phyloP scores from a whole-genome alignment of 495 filamentous ascomycete species.

The Xylaria bambusicola region DNA sequence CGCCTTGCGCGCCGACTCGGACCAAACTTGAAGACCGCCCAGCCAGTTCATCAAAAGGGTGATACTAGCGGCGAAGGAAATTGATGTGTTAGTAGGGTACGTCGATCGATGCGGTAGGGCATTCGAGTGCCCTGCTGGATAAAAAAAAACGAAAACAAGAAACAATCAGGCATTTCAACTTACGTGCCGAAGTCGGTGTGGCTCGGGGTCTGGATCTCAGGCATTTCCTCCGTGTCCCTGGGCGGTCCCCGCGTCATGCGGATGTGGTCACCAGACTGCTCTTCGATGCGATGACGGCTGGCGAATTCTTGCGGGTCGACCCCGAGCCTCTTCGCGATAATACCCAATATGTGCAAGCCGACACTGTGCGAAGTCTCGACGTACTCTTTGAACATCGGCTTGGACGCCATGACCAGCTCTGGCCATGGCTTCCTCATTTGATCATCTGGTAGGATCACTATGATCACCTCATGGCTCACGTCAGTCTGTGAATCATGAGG shows the following conservation, averaged over 20 bases:
- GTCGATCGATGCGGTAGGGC: no score
- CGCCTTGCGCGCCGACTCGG: slow-evolving; percentile 38
- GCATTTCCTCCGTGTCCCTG: slow-evolving; percentile 26
- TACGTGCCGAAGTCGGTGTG: slow-evolving; percentile 44
- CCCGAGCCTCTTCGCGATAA: slow-evolving; percentile 52
- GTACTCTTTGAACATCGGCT: slow-evolving; percentile 47
- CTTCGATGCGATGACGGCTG: slow-evolving; percentile 51
- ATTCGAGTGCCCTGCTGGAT: no score
- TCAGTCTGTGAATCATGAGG: not conserved
- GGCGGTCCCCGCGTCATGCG: slow-evolving; percentile 47
- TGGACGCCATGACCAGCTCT: slow-evolving; percentile 44
- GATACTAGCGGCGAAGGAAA: slow-evolving; percentile 38
- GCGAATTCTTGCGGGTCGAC: slow-evolving; percentile 51
- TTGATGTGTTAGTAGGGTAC: no score
- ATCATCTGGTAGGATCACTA: slow-evolving; percentile 48
- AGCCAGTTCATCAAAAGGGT: slow-evolving; percentile 64
- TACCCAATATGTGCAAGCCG: slow-evolving; percentile 48
- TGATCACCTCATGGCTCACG: slow-evolving; percentile 35
- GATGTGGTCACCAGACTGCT: slow-evolving; percentile 58
- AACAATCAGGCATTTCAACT: slow-evolving; percentile 41
- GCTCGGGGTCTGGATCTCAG: slow-evolving; percentile 36
- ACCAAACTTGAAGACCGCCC: slow-evolving; percentile 60
- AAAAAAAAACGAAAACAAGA: not conserved
- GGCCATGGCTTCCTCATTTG: slow-evolving; percentile 45
- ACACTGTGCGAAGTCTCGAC: slow-evolving; percentile 51